Conservation (phyloP, 2,329 filamentous ascomycete genomes). For the Microdochium bolleyi region DNA sequence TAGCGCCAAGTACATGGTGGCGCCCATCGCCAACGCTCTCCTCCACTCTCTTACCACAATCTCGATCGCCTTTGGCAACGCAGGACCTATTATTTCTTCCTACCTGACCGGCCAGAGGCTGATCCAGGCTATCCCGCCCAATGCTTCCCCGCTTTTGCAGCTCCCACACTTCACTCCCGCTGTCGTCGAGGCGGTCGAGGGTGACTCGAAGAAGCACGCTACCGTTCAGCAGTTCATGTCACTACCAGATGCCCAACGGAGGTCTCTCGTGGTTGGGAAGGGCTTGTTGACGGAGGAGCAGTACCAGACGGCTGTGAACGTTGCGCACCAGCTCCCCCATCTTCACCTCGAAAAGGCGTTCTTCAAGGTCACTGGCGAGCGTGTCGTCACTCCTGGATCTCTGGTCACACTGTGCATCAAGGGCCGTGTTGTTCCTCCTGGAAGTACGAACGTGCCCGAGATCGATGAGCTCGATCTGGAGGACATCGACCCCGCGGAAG, state of each 20-base stretch:
- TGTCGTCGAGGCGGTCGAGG: slow-evolving; percentile 60
- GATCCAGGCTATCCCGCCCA: slow-evolving; percentile 81
- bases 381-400: slow-evolving; percentile 83
- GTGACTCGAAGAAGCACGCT: slow-evolving; percentile 66
- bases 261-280: slow-evolving; percentile 61
- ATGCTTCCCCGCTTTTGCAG: slow-evolving; percentile 81
- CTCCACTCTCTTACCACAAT: slow-evolving; percentile 85
- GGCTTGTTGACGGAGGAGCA: slow-evolving; percentile 66
- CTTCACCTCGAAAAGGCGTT: slow-evolving; percentile 86
- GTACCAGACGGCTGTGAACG: slow-evolving; percentile 65
- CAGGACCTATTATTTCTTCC: slow-evolving; percentile 71
- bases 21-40: slow-evolving; percentile 75
- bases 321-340: slow-evolving; percentile 78
- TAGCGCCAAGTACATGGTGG: slow-evolving; percentile 81
- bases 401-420: slow-evolving; percentile 94
- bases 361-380: slow-evolving; percentile 97
- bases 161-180: slow-evolving; percentile 75
- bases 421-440: slow-evolving; percentile 85
- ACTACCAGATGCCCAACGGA: slow-evolving; percentile 66
- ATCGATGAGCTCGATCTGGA: slow-evolving; percentile 75
- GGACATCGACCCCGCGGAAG: slow-evolving; percentile 87
- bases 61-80: slow-evolving; percentile 78
- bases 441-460: slow-evolving; percentile 64
- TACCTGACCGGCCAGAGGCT: slow-evolving; percentile 79
- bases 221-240: slow-evolving; percentile 86